These are phyloP conservation scores for Bifiguratus adelaidae DNA, from an alignment of 192 early-diverging fungal species.

Conservation along the genomic window DNA sequence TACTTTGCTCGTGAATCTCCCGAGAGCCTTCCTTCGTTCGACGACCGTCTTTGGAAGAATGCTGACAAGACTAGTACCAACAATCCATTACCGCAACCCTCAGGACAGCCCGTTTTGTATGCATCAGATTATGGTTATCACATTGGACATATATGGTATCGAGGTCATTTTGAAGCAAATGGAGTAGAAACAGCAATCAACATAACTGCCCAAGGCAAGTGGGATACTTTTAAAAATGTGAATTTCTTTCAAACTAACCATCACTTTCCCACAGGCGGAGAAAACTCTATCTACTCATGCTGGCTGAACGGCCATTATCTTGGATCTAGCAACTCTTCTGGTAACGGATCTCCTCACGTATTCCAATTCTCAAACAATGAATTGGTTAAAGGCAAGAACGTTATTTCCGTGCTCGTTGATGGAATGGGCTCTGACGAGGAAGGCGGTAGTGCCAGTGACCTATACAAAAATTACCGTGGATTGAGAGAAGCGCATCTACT, in stretches of 20 bases:
- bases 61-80: conserved; percentile 4
- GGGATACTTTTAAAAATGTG: not conserved
- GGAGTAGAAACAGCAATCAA: conserved; percentile 1
- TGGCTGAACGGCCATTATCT: conserved; percentile 12
- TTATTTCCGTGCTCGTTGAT: conserved; percentile 8
- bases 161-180: conserved; percentile 3
- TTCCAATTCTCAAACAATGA: conserved; percentile 1
- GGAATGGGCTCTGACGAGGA: conserved; percentile 12
- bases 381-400: conserved; percentile 1
- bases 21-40: not conserved
- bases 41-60: conserved; percentile 1
- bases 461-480: conserved; percentile 8
- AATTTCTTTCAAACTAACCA: not conserved
- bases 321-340: conserved; percentile 1
- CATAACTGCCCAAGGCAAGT: conserved; percentile 7
- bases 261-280: not conserved
- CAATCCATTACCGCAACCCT: conserved; percentile 6
- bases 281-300: conserved; percentile 3
- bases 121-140: conserved; percentile 9
- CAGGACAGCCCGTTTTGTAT: conserved; percentile 6
- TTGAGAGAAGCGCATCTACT: conserved; percentile 4
- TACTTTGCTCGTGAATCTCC: conserved; percentile 5
- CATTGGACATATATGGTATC: conserved; percentile 11
- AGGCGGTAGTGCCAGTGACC: not conserved
- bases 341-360: not conserved